A percentile compares a stretch with the other conserved stretches of the same genome.
Conservation (phyloP, 2,329 filamentous ascomycete species). For the Clonostachys byssicola region DNA sequence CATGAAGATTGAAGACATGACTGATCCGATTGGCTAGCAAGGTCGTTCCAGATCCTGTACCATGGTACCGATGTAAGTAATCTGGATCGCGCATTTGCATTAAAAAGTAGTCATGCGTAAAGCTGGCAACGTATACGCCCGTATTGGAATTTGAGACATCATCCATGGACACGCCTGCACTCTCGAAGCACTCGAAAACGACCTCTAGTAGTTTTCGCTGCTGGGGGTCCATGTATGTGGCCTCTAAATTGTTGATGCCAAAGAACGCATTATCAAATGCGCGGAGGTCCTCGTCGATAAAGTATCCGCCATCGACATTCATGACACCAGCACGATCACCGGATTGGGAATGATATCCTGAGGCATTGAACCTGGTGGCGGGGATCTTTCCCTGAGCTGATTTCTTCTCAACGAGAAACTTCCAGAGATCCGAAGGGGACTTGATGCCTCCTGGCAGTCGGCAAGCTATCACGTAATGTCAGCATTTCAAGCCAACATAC, state of each 20-base stretch:
- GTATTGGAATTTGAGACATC: conserved; percentile 39
- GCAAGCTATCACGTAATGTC: too few species aligned
- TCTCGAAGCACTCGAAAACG: conserved; percentile 49
- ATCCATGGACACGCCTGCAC: conserved; percentile 43
- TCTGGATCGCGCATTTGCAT: conserved; percentile 39
- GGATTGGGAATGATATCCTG: too few species aligned
- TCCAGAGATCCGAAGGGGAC: too few species aligned
- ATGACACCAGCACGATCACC: too few species aligned
- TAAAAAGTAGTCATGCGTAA: too few species aligned
- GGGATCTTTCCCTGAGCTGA: too few species aligned
- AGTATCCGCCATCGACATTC: conserved; percentile 34
- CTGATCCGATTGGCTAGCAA: conserved; percentile 48
- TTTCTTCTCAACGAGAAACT: too few species aligned
- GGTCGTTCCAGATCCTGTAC: conserved; percentile 16
- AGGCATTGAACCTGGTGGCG: too few species aligned
- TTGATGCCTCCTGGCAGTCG: too few species aligned
- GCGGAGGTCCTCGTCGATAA: conserved; percentile 38
- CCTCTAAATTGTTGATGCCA: conserved; percentile 44
- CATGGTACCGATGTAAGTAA: conserved; percentile 29
- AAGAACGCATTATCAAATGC: conserved; percentile 50
- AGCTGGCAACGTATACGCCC: conserved; percentile 47
- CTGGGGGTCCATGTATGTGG: conserved; percentile 44
- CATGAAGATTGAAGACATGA: conserved; percentile 47
- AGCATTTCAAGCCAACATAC: too few species aligned
- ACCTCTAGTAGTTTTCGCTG: conserved; percentile 48